A percentile compares a stretch with the other conserved stretches of the same genome.
Conservation (phyloP, 345 rosid species). For the Gossypium ekmanianum region DNA sequence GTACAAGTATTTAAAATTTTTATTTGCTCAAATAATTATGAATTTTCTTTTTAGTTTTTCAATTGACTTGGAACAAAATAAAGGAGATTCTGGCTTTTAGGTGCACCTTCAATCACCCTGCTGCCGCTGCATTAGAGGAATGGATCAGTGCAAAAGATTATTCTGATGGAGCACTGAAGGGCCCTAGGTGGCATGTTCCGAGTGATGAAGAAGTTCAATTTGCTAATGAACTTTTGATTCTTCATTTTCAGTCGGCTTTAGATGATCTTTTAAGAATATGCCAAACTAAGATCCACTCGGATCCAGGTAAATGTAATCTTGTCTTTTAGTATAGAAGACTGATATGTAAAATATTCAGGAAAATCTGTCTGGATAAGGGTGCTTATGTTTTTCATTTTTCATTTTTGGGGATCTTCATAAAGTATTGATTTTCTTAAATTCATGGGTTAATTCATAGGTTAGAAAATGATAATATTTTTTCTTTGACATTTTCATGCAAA, state of each 20-base stretch:
- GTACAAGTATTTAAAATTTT: conserved; percentile 53
- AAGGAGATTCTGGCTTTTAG: conserved; percentile 40
- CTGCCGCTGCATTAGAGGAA: conserved; percentile 71
- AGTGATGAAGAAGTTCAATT: conserved; percentile 78
- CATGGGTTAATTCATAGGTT: background rate
- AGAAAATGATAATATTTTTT: conserved; percentile 6
- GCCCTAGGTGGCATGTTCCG: conserved; percentile 90
- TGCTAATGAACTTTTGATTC: conserved; percentile 87
- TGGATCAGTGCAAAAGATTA: conserved; percentile 92
- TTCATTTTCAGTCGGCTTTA: conserved; percentile 83
- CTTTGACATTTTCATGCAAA: conserved; percentile 21
- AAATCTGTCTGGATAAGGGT: background rate
- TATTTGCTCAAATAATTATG: conserved; percentile 3
- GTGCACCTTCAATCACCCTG: conserved; percentile 72
- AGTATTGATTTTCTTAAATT: background rate
- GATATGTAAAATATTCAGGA: background rate
- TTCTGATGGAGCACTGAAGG: conserved; percentile 41
- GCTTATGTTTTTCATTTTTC: background rate
- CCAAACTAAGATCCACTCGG: conserved; percentile 70
- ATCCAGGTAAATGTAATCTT: conserved; percentile 52
- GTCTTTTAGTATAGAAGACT: background rate
- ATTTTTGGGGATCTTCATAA: background rate
- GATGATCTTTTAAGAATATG: conserved; percentile 83
- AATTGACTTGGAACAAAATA: conserved; percentile 10
- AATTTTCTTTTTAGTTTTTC: background rate